phyloP scores from a whole-genome alignment of 495 filamentous ascomycete genomes.

The Lepidopterella palustris region DNA sequence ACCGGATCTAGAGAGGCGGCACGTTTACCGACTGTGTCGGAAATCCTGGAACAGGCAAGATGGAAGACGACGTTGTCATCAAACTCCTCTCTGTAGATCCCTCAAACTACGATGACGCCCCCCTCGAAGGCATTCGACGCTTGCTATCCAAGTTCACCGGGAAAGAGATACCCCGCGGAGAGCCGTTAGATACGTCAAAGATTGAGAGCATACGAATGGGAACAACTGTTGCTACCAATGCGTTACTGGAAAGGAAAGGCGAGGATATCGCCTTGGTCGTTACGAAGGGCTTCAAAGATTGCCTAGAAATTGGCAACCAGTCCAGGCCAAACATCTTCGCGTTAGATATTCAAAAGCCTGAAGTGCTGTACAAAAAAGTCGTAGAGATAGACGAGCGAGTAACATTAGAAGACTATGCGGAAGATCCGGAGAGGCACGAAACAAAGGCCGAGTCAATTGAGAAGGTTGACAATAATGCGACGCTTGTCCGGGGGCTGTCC shows the following conservation, averaged over 20 bases:
- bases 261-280: constrained; percentile 87
- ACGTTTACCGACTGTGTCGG: constrained; percentile 59
- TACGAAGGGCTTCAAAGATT: constrained; percentile 89
- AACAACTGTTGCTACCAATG: constrained; percentile 44
- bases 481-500: constrained; percentile 59
- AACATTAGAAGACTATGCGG: constrained; percentile 77
- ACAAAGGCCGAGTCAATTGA: constrained; percentile 46
- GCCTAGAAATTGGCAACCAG: constrained; percentile 60
- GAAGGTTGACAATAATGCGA: constrained; percentile 42
- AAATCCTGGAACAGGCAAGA: constrained; percentile 47
- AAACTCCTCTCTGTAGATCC: constrained; percentile 48
- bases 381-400: constrained; percentile 44
- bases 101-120: constrained; percentile 47
- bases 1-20: constrained; percentile 45
- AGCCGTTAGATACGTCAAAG: constrained; percentile 72
- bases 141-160: constrained; percentile 76
- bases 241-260: constrained; percentile 86
- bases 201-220: constrained; percentile 57
- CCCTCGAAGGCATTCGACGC: constrained; percentile 71
- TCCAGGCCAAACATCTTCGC: constrained; percentile 44
- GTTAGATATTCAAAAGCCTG: constrained; percentile 42
- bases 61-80: constrained; percentile 44
- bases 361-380: constrained; percentile 43
- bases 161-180: constrained; percentile 68
- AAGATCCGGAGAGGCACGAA: constrained; percentile 58